phyloP scores from a whole-genome alignment of 169 alveolate genomes.

The Plasmodium chabaudi region DNA sequence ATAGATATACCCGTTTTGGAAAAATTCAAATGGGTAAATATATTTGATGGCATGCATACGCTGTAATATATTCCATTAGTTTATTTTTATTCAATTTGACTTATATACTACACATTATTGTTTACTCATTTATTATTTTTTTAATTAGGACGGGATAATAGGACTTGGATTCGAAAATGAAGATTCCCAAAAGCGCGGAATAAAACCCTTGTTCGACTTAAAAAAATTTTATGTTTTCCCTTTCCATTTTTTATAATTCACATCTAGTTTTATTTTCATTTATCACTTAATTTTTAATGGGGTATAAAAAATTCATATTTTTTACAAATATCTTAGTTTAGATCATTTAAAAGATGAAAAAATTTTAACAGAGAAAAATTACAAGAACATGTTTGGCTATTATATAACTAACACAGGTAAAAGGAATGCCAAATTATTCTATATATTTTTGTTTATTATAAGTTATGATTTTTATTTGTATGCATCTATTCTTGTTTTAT shows the following conservation, averaged over 20 bases:
- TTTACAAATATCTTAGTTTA: constrained; percentile 17
- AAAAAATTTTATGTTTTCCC: not conserved
- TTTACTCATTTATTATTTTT: constrained; percentile 5
- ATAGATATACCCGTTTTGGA: constrained; percentile 71
- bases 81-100: not conserved
- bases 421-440: not conserved
- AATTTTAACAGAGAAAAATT: constrained; percentile 27
- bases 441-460: not conserved
- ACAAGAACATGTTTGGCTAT: constrained; percentile 62
- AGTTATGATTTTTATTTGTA: constrained; percentile 1
- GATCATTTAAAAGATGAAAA: constrained; percentile 46
- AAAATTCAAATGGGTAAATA: constrained; percentile 67
- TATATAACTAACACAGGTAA: constrained; percentile 48
- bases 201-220: constrained; percentile 78
- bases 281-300: not conserved
- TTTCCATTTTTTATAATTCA: not conserved
- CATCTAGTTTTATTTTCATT: not conserved
- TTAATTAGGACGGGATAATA: constrained; percentile 83
- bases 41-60: not conserved
- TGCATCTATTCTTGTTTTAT: not conserved
- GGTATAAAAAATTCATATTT: not conserved
- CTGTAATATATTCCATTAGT: not conserved
- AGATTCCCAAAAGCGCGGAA: constrained; percentile 81
- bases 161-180: constrained; percentile 85
- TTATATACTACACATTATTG: not conserved